Base-by-base conservation (phyloP, 805 yeast species). In the Candida alai region DNA sequence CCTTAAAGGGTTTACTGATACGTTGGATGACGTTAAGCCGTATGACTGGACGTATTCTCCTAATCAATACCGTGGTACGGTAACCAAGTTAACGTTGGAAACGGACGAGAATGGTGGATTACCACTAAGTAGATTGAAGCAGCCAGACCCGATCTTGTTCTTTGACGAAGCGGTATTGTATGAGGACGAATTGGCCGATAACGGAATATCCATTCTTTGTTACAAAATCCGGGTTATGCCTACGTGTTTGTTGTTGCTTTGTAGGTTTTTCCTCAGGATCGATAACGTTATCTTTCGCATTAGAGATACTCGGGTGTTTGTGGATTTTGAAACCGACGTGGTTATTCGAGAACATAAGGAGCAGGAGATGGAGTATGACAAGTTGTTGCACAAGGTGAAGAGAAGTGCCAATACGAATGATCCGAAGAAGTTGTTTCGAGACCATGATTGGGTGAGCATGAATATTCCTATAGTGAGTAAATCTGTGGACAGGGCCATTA, bases 11-110 rank as follows among this genome's bases (percentile, higher is more conserved):
- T 43, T 57, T 35, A 55, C 62, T 4, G 79, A 36, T 56, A 36
- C 28, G 11, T 68, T 51, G 74, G 70, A 82, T 29, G 74, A 82
- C 22, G 76, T 81, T 32, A 82, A 83, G 47, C 93, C 96, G 2
- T 93, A 78, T 54, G 98, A 93, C 62, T 93, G 99, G 99, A 90
- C 98, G 0, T 93, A 93, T 54, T 75, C 96, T 0, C 78, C 95
- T 1, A 58, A 68, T 30, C n/a, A n/a, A n/a, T 93, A 90, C 55
- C 70, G 66, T 40, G 98, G 97, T 0, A 70, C 80, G 0, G 36
- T 65, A 7, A 8, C 9, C 14, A 19, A 26, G 6, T 47, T 48
- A 5, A 37, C 57, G 10, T 33, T 40, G 6, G 58, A 64, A 32
- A 12, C 10, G 3, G 22, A 39, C 3, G 48, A 59, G 4, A 34